These are phyloP conservation scores for Pythium diclinum DNA, from an alignment of 352 stramenopile genomes.

Conservation along the genomic window DNA sequence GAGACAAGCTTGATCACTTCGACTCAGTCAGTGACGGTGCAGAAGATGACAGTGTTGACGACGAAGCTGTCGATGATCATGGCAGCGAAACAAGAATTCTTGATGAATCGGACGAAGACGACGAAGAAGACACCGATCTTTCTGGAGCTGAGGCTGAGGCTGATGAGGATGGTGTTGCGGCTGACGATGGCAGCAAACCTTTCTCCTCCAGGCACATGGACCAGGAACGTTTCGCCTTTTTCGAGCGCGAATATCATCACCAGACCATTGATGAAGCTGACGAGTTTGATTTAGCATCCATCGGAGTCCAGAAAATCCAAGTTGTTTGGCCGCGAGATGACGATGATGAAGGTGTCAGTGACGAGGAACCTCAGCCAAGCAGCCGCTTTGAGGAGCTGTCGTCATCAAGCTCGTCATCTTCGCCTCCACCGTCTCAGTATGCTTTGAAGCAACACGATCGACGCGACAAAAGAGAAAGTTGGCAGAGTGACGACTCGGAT, in stretches of 20 bases:
- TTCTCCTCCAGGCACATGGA: constrained; percentile 6
- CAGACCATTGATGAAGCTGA: constrained; percentile 13
- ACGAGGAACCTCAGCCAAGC: background rate
- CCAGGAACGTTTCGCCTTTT: constrained; percentile 7
- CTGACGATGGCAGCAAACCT: background rate
- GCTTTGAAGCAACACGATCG: background rate
- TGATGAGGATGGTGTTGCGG: background rate
- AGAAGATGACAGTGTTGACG: background rate
- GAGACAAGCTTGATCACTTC: background rate
- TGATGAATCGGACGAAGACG: constrained; percentile 7
- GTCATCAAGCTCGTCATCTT: constrained; percentile 13
- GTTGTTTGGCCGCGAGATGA: constrained; percentile 33
- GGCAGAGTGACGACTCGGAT: background rate
- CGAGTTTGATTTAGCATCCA: constrained; percentile 43
- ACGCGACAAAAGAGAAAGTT: background rate
- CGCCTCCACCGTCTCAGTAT: background rate
- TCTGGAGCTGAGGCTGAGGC: background rate
- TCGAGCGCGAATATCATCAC: background rate
- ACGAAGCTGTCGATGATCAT: background rate
- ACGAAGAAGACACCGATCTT: constrained; percentile 1
- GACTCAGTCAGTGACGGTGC: background rate
- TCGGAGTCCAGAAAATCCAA: constrained; percentile 53
- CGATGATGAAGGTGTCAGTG: background rate
- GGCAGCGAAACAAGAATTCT: constrained; percentile 2
- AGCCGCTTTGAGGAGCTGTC: constrained; percentile 17